Conservation (phyloP, 345 rosid species). For the Eucalyptus pauciflora region DNA sequence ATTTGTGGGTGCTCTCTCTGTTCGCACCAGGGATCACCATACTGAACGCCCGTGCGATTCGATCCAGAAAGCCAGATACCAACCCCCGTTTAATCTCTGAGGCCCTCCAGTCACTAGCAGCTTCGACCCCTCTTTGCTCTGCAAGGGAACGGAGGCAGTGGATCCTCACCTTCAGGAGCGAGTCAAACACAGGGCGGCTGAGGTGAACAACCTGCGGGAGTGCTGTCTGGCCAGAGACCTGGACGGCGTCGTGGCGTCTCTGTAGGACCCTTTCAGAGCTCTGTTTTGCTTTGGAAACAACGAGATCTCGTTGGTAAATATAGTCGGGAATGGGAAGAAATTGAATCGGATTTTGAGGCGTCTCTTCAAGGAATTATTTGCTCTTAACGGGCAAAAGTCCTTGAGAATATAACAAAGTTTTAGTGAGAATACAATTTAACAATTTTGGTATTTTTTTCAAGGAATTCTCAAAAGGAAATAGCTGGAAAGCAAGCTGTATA, state of each 20-base stretch:
- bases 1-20: too few relatives aligned
- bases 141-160: constrained; percentile 28
- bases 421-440: too few relatives aligned
- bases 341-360: too few relatives aligned
- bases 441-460: too few relatives aligned
- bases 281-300: not conserved
- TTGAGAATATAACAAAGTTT: too few relatives aligned
- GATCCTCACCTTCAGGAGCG: constrained; percentile 45
- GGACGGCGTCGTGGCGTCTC: constrained; percentile 14
- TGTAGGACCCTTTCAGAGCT: not conserved
- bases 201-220: constrained; percentile 12
- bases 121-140: constrained; percentile 59
- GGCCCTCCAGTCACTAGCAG: constrained; percentile 66
- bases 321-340: too few relatives aligned
- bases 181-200: constrained; percentile 25
- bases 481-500: too few relatives aligned
- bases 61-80: constrained; percentile 92
- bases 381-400: too few relatives aligned
- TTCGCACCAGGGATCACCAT: constrained; percentile 53
- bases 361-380: too few relatives aligned
- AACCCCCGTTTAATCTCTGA: constrained; percentile 59
- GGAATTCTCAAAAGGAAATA: too few relatives aligned
- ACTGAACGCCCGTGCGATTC: constrained; percentile 82
- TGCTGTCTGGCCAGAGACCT: not conserved
- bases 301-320: not conserved